Base-by-base conservation (phyloP, 768 basidiomycete species). In the Russula sp. region DNA sequence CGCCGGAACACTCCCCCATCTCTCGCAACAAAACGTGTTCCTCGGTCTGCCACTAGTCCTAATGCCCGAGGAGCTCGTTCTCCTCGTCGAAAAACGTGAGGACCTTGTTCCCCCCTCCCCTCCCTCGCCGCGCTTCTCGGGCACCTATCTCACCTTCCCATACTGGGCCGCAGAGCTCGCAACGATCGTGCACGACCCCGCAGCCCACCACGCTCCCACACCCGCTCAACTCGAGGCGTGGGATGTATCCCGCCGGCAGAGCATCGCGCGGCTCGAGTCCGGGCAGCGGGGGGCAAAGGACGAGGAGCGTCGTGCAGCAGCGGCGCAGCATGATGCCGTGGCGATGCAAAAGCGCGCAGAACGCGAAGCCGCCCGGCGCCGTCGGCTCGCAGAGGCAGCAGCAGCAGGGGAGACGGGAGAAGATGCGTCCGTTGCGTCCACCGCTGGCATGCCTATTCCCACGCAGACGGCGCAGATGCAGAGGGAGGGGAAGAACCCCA, bases 11-110 rank as follows among this genome's bases (percentile, higher is more conserved):
- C 83, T 99, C 14, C 95, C 97, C 2, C 93, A 94, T 71, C 80
- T 98, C 1, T 87, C 94, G 1, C 95, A 98, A 70, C 97, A 99
- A 75, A 99, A 99, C 77, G 84, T 89, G 2, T 99, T 99, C 72
- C 79, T 99, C 39, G 97, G 97, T 7, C 76, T 94, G n/a, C 97
- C 97, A 1, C 78, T 97, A 6, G 77, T 91, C 8, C 77, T 98
- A 2, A 83, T 91, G 75, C 91, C 93, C 0, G 97, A 99, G 74
- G 97, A 98, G 72, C 92, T 87, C 9, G 91, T 91, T 11, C 79
- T 95, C 37, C 84, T 98, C 6, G 83, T 98, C 14, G 82, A 88
- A 67, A 89, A 89, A 64, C 84, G 97, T 93, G 63, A 42, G 62
- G 56, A 27, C 11, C 3, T n/a, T 80, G 68, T 34, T 40, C 55